Base-by-base conservation (phyloP, 805 yeast genomes). In the Jamesozyma spencerorum region DNA sequence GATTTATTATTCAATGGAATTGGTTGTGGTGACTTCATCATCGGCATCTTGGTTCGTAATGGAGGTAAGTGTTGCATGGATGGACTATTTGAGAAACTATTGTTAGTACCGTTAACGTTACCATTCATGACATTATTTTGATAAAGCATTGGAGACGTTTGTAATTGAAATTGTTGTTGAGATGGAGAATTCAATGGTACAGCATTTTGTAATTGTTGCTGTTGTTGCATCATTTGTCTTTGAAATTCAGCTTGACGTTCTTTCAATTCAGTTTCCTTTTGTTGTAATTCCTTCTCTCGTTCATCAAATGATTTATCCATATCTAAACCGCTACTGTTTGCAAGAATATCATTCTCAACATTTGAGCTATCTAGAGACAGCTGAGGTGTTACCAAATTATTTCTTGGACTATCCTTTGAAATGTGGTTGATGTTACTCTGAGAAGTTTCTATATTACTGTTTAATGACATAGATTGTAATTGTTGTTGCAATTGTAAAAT, bases 171-270 rank as follows among this genome's bases (percentile, higher is more conserved):
- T 18, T 39, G 39, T 27, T 32, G 50, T 40, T 29, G 50, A 47
- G 5, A 44, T 37, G 31, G 45, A 18, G 38, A 24, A 36, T 31
- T 38, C 17, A 35, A 19, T 13, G 31, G 33, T 18, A 34, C 37
- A 11, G 42, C 33, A 29, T 28, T 30, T 31, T 38, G 43, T 31
- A 27, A 31, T 31, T 38, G 42, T 32, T 47, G 49, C 18, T 46
- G 50, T 22, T 45, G 45, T 29, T 45, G 47, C 4, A 40, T 50
- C 10, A 50, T 42, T 33, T 48, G 47, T 46, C 50, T 54, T 39
- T 55, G 52, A 1, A 57, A 47, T 32, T 54, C 57, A 17, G 47
- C 34, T 45, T 59, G 63, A n/a, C 54, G 49, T 41, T 60, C 61
- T 44, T 53, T 53, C 27, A 60, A 38, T 13, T 52, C 53, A 27